Evolutionary conservation across 2,329 filamentous ascomycete genomes (phyloP).

Genomic region (Trichoderma asperellum): DNA sequence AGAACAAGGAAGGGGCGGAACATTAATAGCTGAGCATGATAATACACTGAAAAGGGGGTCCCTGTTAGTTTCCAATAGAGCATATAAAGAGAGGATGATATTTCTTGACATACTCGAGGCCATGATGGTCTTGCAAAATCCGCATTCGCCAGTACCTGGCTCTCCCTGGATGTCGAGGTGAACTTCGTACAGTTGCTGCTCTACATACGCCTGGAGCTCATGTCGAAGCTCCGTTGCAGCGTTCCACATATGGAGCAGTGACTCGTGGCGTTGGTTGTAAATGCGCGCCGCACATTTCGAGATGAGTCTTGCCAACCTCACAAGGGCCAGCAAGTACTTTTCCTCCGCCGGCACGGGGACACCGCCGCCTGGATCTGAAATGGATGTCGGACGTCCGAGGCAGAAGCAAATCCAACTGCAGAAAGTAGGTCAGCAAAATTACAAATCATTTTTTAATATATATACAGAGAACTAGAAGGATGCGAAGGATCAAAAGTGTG

Average conservation of each 20-base stretch:
- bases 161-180: slow-evolving; percentile 13
- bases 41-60: neutral
- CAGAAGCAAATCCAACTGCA: slow-evolving; percentile 20
- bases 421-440: neutral
- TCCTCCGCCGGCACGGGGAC: slow-evolving; percentile 19
- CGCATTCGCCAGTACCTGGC: slow-evolving; percentile 15
- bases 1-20: slow-evolving; percentile 22
- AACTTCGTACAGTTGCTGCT: slow-evolving; percentile 1
- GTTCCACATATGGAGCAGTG: slow-evolving; percentile 25
- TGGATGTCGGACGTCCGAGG: slow-evolving; percentile 22
- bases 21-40: slow-evolving; percentile 17
- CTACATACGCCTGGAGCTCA: slow-evolving; percentile 14
- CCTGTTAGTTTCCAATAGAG: neutral
- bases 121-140: slow-evolving; percentile 24
- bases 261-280: slow-evolving; percentile 24
- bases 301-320: neutral
- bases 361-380: slow-evolving; percentile 12
- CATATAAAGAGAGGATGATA: neutral
- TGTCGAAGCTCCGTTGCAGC: slow-evolving; percentile 18
- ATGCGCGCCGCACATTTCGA: slow-evolving; percentile 18
- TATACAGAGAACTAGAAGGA: neutral
- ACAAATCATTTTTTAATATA: no score
- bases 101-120: neutral
- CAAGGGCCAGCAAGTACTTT: slow-evolving; percentile 12
- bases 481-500: neutral